A percentile compares a stretch with the other conserved stretches of the same genome.
These are phyloP conservation scores for Lanzia echinophila DNA, from an alignment of 2,329 filamentous ascomycete genomes.

Conservation along the genomic window DNA sequence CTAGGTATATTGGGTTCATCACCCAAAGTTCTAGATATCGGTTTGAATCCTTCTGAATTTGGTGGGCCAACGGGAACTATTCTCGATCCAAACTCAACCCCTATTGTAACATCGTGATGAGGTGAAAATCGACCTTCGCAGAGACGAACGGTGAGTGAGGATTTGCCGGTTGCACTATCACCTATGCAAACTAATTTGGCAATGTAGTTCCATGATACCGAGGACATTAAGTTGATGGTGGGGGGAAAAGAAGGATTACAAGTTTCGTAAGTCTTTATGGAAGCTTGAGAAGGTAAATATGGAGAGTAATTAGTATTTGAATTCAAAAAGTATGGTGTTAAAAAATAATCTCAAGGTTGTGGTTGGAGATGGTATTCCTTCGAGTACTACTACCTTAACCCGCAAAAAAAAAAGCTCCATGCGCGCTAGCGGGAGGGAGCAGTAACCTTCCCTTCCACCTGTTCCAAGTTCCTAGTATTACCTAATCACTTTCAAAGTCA, in stretches of 20 bases:
- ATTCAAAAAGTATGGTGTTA: too few species aligned
- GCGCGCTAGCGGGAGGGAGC: too few species aligned
- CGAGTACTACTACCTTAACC: too few species aligned
- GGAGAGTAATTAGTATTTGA: neutral
- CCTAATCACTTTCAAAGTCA: too few species aligned
- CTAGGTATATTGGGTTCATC: constrained; percentile 22
- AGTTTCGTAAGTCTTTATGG: neutral
- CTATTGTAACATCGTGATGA: constrained; percentile 95
- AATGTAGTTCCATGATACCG: constrained; percentile 92
- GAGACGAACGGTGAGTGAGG: constrained; percentile 84
- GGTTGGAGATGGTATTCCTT: too few species aligned
- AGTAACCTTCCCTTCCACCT: too few species aligned
- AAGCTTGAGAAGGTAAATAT: neutral
- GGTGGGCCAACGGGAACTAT: constrained; percentile 88
- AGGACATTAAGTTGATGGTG: constrained; percentile 39
- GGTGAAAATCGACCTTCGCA: constrained; percentile 94
- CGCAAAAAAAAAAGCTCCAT: too few species aligned
- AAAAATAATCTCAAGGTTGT: too few species aligned
- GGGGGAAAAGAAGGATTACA: too few species aligned
- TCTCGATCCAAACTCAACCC: constrained; percentile 92
- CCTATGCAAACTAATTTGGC: constrained; percentile 98
- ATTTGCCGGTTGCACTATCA: constrained; percentile 94
- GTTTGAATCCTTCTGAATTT: constrained; percentile 43
- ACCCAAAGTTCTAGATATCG: constrained; percentile 35
- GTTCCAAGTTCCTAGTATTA: too few species aligned